Conservation (phyloP, 1,139 yeast genomes). For the Pichia norvegensis region DNA sequence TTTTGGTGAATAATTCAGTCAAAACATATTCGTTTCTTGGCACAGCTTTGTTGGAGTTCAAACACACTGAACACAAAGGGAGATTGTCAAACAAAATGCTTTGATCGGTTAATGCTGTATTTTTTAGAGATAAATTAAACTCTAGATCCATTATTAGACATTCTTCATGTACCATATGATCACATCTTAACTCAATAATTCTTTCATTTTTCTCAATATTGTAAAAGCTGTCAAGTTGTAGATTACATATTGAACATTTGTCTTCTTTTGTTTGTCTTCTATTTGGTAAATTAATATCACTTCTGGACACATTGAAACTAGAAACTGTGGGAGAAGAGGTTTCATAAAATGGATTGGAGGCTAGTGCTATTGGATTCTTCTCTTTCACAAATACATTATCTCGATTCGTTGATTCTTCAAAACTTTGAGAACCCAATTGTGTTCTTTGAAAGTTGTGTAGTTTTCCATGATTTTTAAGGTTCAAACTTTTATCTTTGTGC, state of each 20-base stretch:
- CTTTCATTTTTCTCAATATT: slow-evolving; percentile 23
- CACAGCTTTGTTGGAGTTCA: slow-evolving; percentile 18
- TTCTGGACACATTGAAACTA: not conserved
- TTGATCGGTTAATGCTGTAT: not conserved
- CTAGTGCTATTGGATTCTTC: not conserved
- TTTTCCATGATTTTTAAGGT: not conserved
- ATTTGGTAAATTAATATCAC: not conserved
- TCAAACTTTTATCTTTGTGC: not conserved
- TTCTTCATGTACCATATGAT: slow-evolving; percentile 31
- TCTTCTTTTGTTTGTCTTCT: slow-evolving; percentile 5
- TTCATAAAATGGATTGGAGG: not conserved
- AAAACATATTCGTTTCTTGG: slow-evolving; percentile 26
- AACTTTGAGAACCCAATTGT: not conserved
- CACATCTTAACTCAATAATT: slow-evolving; percentile 29
- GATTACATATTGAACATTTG: slow-evolving; percentile 30
- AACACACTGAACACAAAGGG: slow-evolving; percentile 28
- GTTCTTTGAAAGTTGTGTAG: not conserved
- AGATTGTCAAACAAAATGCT: slow-evolving; percentile 14
- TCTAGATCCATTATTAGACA: slow-evolving; percentile 29
- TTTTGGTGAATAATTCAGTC: slow-evolving; percentile 24
- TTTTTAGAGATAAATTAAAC: slow-evolving; percentile 12
- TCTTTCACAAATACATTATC: not conserved
- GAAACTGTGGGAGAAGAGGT: slow-evolving; percentile 6
- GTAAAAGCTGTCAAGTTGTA: slow-evolving; percentile 24
- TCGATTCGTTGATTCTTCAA: not conserved